Evolutionary conservation across 768 basidiomycete genomes (phyloP).

Genomic region (Rhodocollybia butyracea): DNA sequence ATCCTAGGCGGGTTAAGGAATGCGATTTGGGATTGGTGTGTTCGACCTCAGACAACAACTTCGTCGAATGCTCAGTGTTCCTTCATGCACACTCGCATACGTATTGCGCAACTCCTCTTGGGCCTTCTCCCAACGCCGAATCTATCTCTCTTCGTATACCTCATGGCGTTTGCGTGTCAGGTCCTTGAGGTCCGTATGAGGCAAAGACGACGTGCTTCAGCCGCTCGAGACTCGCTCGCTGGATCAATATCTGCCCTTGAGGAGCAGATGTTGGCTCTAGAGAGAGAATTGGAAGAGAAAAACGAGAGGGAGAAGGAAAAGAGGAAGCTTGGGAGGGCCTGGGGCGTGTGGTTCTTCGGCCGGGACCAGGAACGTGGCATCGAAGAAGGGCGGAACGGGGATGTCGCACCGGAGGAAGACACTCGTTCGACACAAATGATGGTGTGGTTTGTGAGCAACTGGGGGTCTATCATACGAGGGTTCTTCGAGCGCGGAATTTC

Average conservation of each 20-base stretch:
- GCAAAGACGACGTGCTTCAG: not conserved
- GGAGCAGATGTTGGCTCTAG: not conserved
- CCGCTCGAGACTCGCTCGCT: not conserved
- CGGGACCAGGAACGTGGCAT: not conserved
- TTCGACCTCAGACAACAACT: slow-evolving; percentile 9
- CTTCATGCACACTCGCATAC: slow-evolving; percentile 22
- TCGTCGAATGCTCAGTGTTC: too few species aligned
- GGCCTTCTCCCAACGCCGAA: slow-evolving; percentile 42
- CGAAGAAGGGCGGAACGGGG: too few species aligned
- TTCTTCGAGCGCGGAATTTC: not conserved
- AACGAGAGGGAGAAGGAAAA: slow-evolving; percentile 1
- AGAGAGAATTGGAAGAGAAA: slow-evolving; percentile 1
- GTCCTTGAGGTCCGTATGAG: slow-evolving; percentile 18
- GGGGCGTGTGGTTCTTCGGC: slow-evolving; percentile 5
- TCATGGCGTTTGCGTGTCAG: slow-evolving; percentile 43
- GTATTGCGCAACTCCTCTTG: slow-evolving; percentile 31
- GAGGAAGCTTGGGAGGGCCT: not conserved
- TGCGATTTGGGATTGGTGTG: slow-evolving; percentile 33
- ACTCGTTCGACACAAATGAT: not conserved
- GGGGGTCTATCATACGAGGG: slow-evolving; percentile 1
- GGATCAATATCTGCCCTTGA: not conserved
- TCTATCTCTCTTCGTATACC: slow-evolving; percentile 40
- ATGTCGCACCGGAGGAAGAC: too few species aligned
- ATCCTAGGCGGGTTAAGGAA: slow-evolving; percentile 20
- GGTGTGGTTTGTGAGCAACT: not conserved